Evolutionary conservation across 1,284 basidiomycete genomes (phyloP).

Genomic region (Ceratobasidium sp.): DNA sequence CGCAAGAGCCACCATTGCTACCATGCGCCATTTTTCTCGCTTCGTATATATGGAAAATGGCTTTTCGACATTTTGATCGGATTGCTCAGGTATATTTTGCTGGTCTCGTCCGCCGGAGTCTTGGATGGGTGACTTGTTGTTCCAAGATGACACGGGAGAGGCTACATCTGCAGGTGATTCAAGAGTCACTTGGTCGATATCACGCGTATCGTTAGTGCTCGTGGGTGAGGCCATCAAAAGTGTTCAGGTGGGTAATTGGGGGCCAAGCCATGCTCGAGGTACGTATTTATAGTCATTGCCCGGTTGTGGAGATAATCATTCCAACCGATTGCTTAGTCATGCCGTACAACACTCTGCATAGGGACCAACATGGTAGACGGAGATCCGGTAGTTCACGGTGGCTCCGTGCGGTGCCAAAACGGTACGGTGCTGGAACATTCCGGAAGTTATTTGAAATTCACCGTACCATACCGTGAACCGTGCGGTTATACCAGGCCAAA

Average conservation of each 20-base stretch:
- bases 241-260: background rate
- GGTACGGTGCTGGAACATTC: background rate
- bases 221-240: background rate
- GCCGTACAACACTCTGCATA: no score
- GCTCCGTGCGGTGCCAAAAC: background rate
- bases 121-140: background rate
- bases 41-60: conserved; percentile 55
- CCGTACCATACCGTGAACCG: background rate
- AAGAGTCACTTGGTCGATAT: background rate
- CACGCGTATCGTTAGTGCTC: background rate
- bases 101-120: background rate
- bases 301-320: background rate
- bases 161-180: background rate
- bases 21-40: conserved; percentile 72
- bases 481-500: background rate
- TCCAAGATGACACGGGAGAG: background rate
- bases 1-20: conserved; percentile 62
- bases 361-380: background rate
- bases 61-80: background rate
- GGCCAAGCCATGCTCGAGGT: background rate
- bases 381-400: background rate
- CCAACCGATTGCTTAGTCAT: background rate
- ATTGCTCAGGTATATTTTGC: background rate
- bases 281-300: background rate
- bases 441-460: background rate